Conservation (phyloP, 805 yeast species). For the Pichia nanzhaoensis region DNA sequence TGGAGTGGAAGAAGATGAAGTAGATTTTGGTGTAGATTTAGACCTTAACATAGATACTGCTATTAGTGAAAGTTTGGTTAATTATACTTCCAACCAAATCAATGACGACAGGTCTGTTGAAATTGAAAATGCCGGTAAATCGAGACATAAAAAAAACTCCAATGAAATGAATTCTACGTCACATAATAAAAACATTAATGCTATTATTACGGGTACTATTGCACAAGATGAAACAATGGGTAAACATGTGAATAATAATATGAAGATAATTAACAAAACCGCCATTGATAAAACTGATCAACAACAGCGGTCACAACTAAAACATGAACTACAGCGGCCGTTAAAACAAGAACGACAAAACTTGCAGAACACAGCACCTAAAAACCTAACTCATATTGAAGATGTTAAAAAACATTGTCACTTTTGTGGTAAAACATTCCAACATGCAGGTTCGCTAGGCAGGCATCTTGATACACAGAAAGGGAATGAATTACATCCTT, state of each 20-base stretch:
- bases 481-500: conserved; percentile 48
- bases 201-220: too few species aligned
- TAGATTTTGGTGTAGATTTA: conserved; percentile 1
- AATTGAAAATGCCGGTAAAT: too few species aligned
- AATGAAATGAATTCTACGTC: too few species aligned
- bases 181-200: too few species aligned
- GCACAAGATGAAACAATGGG: too few species aligned
- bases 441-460: conserved; percentile 54
- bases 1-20: not conserved
- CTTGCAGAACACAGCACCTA: not conserved
- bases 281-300: too few species aligned
- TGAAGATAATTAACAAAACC: not conserved
- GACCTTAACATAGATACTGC: conserved; percentile 5
- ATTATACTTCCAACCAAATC: not conserved
- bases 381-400: not conserved
- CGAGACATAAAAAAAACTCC: too few species aligned
- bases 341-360: too few species aligned
- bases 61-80: conserved; percentile 4
- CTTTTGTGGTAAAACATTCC: conserved; percentile 47
- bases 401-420: conserved; percentile 25
- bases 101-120: not conserved
- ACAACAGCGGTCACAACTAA: too few species aligned
- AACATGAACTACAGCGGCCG: too few species aligned
- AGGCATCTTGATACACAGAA: conserved; percentile 52
- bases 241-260: not conserved